Conservation (phyloP, 306 rosid genomes). For the Ammopiptanthus mongolicus region DNA sequence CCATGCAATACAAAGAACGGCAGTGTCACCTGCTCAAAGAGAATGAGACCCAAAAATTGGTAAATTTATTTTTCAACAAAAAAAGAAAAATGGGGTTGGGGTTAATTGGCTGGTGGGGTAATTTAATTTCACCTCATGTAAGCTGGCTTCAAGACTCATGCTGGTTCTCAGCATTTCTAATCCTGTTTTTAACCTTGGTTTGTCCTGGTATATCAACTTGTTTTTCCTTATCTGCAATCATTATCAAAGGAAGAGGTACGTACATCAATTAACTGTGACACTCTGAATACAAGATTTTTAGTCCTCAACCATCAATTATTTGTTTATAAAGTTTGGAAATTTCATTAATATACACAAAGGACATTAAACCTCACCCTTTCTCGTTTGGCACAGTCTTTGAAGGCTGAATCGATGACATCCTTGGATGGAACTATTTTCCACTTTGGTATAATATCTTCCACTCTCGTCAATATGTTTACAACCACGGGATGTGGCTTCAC, state of each 20-base stretch:
- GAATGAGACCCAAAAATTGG: background rate
- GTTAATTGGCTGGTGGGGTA: too few species aligned
- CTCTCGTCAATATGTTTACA: conserved; percentile 45
- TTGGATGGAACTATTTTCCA: conserved; percentile 88
- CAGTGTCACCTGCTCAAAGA: conserved; percentile 44
- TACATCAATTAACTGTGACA: background rate
- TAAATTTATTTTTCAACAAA: background rate
- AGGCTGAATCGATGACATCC: conserved; percentile 67
- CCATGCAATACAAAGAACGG: conserved; percentile 90
- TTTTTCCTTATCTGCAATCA: conserved; percentile 64
- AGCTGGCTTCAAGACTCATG: conserved; percentile 47
- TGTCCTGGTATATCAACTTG: conserved; percentile 78
- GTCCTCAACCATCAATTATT: background rate
- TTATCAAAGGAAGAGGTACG: background rate
- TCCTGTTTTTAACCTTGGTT: conserved; percentile 80
- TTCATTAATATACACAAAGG: background rate
- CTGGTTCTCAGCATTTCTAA: conserved; percentile 79
- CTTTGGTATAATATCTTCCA: conserved; percentile 67
- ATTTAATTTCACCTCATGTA: conserved; percentile 69
- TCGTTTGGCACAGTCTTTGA: conserved; percentile 66
- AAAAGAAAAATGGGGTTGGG: background rate
- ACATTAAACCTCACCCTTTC: conserved; percentile 40
- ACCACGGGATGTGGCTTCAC: conserved; percentile 70
- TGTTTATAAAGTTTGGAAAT: background rate
- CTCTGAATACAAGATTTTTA: background rate